These are phyloP conservation scores for Zalerion maritima DNA, from an alignment of 495 filamentous ascomycete genomes.

Conservation along the genomic window DNA sequence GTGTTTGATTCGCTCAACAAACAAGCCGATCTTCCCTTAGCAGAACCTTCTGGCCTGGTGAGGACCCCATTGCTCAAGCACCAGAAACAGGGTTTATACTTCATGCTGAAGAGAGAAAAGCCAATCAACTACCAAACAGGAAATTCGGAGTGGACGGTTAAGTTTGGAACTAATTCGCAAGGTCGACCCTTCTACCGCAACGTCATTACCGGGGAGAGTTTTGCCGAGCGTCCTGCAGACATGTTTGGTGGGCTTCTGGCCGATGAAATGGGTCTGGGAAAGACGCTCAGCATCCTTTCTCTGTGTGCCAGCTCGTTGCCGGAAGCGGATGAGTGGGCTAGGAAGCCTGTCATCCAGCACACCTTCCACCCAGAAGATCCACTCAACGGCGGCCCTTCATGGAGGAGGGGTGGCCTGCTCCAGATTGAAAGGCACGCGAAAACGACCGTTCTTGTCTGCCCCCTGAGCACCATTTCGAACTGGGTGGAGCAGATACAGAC, in stretches of 20 bases:
- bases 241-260: slow-evolving; percentile 79
- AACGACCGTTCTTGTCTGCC: slow-evolving; percentile 79
- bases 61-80: slow-evolving; percentile 63
- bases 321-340: slow-evolving; percentile 44
- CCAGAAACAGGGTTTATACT: slow-evolving; percentile 83
- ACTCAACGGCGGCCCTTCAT: no score
- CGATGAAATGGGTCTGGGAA: slow-evolving; percentile 96
- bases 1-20: slow-evolving; percentile 75
- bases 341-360: slow-evolving; percentile 22
- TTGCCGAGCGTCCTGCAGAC: slow-evolving; percentile 49
- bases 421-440: slow-evolving; percentile 51
- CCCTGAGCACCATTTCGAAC: slow-evolving; percentile 76
- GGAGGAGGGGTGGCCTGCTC: no score
- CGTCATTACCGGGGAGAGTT: slow-evolving; percentile 61
- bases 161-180: slow-evolving; percentile 26
- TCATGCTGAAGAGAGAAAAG: slow-evolving; percentile 72
- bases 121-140: slow-evolving; percentile 17
- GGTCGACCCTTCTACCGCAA: slow-evolving; percentile 55
- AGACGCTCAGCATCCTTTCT: slow-evolving; percentile 79
- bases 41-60: slow-evolving; percentile 47
- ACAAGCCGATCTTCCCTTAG: slow-evolving; percentile 59
- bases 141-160: slow-evolving; percentile 61
- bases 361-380: slow-evolving; percentile 16
- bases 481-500: slow-evolving; percentile 82
- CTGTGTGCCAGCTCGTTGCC: slow-evolving; percentile 48